Evolutionary conservation across 306 rosid species (phyloP).

Genomic region (Casuarina equisetifolia): DNA sequence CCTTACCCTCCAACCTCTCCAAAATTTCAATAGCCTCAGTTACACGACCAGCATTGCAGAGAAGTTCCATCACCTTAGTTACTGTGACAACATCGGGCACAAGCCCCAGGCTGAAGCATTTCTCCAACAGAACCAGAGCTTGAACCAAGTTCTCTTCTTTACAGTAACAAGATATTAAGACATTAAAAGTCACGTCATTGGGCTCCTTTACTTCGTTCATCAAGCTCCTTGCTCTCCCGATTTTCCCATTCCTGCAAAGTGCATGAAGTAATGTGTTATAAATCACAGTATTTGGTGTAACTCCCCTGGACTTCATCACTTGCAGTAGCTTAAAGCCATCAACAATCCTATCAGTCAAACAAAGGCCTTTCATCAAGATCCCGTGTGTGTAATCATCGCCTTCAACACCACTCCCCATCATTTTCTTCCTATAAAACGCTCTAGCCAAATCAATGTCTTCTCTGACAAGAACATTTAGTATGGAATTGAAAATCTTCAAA

Average conservation of each 20-base stretch:
- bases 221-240: slow-evolving; percentile 82
- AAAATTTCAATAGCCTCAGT: slow-evolving; percentile 61
- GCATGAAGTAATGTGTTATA: slow-evolving; percentile 76
- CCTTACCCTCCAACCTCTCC: slow-evolving; percentile 62
- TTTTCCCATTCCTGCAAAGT: slow-evolving; percentile 71
- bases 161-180: slow-evolving; percentile 64
- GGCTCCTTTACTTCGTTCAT: slow-evolving; percentile 63
- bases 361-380: slow-evolving; percentile 75
- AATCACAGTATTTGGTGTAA: slow-evolving; percentile 54
- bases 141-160: slow-evolving; percentile 67
- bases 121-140: slow-evolving; percentile 65
- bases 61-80: slow-evolving; percentile 63
- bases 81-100: slow-evolving; percentile 61
- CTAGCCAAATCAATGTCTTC: slow-evolving; percentile 76
- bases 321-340: slow-evolving; percentile 82
- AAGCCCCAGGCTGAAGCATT: slow-evolving; percentile 56
- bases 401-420: slow-evolving; percentile 57
- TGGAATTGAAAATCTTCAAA: slow-evolving; percentile 60
- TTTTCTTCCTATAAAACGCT: slow-evolving; percentile 68
- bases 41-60: slow-evolving; percentile 58
- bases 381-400: slow-evolving; percentile 70
- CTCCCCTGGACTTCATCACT: slow-evolving; percentile 56
- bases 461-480: slow-evolving; percentile 68
- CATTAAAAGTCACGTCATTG: slow-evolving; percentile 63
- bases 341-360: slow-evolving; percentile 64